Percentiles rank a stretch among this genome's conserved stretches.
These are phyloP conservation scores for Agaricus bisporus DNA, from an alignment of 768 basidiomycete genomes.

Conservation along the genomic window DNA sequence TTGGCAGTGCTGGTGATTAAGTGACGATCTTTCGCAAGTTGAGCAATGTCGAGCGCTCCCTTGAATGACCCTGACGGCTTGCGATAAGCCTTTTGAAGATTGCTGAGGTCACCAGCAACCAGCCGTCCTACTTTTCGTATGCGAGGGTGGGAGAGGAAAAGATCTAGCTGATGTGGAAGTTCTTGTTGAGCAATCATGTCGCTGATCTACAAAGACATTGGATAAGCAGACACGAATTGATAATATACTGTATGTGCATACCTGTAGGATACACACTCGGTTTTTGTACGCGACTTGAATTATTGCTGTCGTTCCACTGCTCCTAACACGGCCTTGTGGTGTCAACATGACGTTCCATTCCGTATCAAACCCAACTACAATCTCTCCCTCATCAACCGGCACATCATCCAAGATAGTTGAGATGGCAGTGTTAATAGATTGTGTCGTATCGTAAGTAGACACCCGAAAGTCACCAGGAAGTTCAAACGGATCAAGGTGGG, in stretches of 20 bases:
- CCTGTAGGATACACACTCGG: constrained; percentile 13
- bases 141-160: constrained; percentile 13
- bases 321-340: constrained; percentile 1
- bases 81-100: constrained; percentile 13
- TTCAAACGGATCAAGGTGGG: too few relatives aligned
- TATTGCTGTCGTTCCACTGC: constrained; percentile 12
- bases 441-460: neutral
- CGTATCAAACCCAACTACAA: constrained; percentile 17
- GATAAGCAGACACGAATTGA: neutral
- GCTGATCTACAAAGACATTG: constrained; percentile 10
- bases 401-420: constrained; percentile 13
- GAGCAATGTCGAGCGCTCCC: constrained; percentile 23
- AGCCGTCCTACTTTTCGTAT: constrained; percentile 20
- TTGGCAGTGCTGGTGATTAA: constrained; percentile 11
- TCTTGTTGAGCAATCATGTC: constrained; percentile 11
- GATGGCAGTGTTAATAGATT: constrained; percentile 13
- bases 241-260: constrained; percentile 7
- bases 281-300: constrained; percentile 17
- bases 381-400: neutral
- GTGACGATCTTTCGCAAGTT: constrained; percentile 20
- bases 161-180: constrained; percentile 13
- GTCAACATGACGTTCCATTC: constrained; percentile 18
- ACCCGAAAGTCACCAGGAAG: too few relatives aligned
- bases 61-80: constrained; percentile 13
- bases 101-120: constrained; percentile 18